Conservation (phyloP, 768 basidiomycete species). For the Rhizopogon vinicolor region DNA sequence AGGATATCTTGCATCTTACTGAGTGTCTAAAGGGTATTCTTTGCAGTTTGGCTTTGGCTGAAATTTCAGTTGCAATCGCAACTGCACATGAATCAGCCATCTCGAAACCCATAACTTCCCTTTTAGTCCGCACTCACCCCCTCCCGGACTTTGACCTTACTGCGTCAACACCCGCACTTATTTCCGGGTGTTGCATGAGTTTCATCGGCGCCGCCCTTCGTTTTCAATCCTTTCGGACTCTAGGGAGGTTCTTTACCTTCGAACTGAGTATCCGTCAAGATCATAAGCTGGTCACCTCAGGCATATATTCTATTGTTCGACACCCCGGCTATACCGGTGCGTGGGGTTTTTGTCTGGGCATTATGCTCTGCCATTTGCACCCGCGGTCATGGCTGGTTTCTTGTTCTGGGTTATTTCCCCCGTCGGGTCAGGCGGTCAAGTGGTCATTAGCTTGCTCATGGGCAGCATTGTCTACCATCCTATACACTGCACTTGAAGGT, state of each 20-base stretch:
- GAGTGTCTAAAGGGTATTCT: neutral
- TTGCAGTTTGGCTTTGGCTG: neutral
- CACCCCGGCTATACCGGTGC: conserved; percentile 25
- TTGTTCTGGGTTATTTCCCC: conserved; percentile 4
- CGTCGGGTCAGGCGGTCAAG: neutral
- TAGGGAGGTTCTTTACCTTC: conserved; percentile 36
- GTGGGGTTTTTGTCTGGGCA: conserved; percentile 2
- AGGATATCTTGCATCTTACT: neutral
- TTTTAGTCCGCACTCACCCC: neutral
- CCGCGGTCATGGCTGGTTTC: conserved; percentile 6
- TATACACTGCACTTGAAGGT: neutral
- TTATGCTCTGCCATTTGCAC: neutral
- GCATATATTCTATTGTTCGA: conserved; percentile 36
- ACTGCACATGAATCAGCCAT: neutral
- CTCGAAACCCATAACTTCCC: neutral
- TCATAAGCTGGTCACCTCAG: conserved; percentile 33
- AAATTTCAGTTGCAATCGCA: neutral
- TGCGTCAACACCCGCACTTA: neutral
- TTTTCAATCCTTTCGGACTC: conserved; percentile 27
- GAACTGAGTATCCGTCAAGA: conserved; percentile 30
- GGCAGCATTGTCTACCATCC: neutral
- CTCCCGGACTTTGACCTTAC: neutral
- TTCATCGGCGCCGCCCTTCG: conserved; percentile 24
- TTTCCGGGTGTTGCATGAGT: conserved; percentile 18
- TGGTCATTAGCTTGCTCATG: neutral